Percentiles rank a stretch among this genome's conserved stretches.
phyloP scores from a whole-genome alignment of 2,329 filamentous ascomycete species.

The Calonectria henricotiae region DNA sequence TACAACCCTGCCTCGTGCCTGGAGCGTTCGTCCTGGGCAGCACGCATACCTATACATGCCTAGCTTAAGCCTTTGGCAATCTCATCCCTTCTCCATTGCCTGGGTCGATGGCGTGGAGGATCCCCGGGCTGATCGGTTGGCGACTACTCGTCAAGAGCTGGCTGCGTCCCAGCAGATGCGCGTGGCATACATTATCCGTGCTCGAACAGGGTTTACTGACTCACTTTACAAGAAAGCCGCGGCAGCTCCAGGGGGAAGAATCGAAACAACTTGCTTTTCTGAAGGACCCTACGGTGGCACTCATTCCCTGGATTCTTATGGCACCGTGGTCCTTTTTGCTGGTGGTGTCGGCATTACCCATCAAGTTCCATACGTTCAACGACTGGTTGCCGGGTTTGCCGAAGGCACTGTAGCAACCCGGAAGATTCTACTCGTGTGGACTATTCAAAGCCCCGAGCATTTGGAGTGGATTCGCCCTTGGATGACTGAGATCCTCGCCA shows the following conservation, averaged over 20 bases:
- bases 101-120: constrained; percentile 80
- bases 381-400: constrained; percentile 79
- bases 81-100: constrained; percentile 85
- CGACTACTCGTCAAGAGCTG: constrained; percentile 74
- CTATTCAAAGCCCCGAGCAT: constrained; percentile 84
- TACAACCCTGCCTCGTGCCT: constrained; percentile 82
- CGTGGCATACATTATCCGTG: constrained; percentile 82
- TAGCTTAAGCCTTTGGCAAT: constrained; percentile 79
- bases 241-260: constrained; percentile 72
- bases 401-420: constrained; percentile 80
- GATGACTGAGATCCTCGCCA: constrained; percentile 86
- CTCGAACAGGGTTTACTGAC: constrained; percentile 81
- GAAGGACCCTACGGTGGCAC: constrained; percentile 86
- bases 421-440: constrained; percentile 84
- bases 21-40: constrained; percentile 82
- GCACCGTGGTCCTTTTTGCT: constrained; percentile 84
- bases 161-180: constrained; percentile 74
- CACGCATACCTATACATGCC: constrained; percentile 88
- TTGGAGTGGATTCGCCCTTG: constrained; percentile 88
- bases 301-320: constrained; percentile 82
- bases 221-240: constrained; percentile 79
- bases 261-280: constrained; percentile 77
- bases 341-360: constrained; percentile 88
- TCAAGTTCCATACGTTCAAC: constrained; percentile 81
- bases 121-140: constrained; percentile 69